phyloP scores from a whole-genome alignment of 108 stramenopile species.

The Discostella stelligeroides region DNA sequence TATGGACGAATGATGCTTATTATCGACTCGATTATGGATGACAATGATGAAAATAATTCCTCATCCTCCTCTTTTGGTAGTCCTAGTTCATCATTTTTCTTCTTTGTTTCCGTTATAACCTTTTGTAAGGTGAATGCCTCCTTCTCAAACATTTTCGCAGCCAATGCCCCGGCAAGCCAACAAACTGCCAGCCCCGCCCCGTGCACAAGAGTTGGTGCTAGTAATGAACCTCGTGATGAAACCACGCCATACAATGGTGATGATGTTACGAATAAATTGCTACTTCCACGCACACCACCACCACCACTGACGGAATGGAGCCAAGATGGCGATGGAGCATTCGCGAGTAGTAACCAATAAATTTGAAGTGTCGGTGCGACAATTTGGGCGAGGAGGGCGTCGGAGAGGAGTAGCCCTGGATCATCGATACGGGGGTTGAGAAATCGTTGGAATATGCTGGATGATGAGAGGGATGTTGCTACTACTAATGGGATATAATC shows the following conservation, averaged over 20 bases:
- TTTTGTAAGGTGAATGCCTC: conserved; percentile 50
- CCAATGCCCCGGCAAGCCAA: conserved; percentile 75
- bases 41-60: too few species aligned
- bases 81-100: not conserved
- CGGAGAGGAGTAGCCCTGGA: conserved; percentile 69
- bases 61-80: not conserved
- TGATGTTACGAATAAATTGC: too few species aligned
- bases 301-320: conserved; percentile 52
- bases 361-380: conserved; percentile 76
- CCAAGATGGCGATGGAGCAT: conserved; percentile 79
- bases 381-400: conserved; percentile 67
- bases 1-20: too few species aligned
- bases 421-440: conserved; percentile 74
- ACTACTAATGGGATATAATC: too few species aligned
- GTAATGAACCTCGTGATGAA: conserved; percentile 60
- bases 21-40: too few species aligned
- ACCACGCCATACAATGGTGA: conserved; percentile 25
- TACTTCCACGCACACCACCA: conserved; percentile 14
- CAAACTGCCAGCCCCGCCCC: conserved; percentile 80
- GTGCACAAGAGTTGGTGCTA: conserved; percentile 78
- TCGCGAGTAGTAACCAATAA: conserved; percentile 49
- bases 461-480: not conserved
- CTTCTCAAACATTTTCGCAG: conserved; percentile 64
- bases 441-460: conserved; percentile 55
- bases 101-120: not conserved